Evolutionary conservation across 192 early-diverging fungal genomes (phyloP), one percentile per base, ranked within the genome.

Genomic region (Gigaspora rosea): DNA sequence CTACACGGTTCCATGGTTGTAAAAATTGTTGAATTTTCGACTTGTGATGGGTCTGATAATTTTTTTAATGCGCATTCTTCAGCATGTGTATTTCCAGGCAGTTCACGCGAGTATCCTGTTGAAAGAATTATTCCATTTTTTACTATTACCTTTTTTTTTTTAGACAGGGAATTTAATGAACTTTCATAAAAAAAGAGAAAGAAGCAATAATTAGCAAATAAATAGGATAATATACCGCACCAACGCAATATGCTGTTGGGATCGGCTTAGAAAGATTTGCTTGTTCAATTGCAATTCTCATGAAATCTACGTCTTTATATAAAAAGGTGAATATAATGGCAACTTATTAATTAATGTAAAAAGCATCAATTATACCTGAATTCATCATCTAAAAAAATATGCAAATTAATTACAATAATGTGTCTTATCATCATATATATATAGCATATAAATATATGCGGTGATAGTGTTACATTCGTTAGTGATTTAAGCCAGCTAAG

Each of bases 1-100:
- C 87, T 93, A 82, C 97, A 99, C 0, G 97, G 97, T 79, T 99
- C 97, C 97, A 99, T 99, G 7, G 97, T 99, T 33, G 95, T 94
- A 79, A 97, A 99, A 80, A 96, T 91, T 20, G 91, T 92, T 8
- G 88, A 78, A 22, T 88, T 90, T 32, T 78, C 12, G 8, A 83
- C 84, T 8, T 71, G 35, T 7, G 32, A 49, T 7, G 52, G 33
- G 18, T 72, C 64, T 36, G 51, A 16, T 41, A 97, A 85, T 82
- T 99, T 99, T 56, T 83, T 63, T 8, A 99, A 85, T 41, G 91
- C 92, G 67, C 92, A 93, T 81, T 99, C 92, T 77, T 97, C 97
- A 8, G 98, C 95, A 78, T 99, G 98, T 7, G 95, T 97, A 81
- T 99, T 99, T 5, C 98, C 98, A 0, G 93, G 92, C 7, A 98